phyloP scores from a whole-genome alignment of 2,329 filamentous ascomycete species.

The Fusarium sp. region DNA sequence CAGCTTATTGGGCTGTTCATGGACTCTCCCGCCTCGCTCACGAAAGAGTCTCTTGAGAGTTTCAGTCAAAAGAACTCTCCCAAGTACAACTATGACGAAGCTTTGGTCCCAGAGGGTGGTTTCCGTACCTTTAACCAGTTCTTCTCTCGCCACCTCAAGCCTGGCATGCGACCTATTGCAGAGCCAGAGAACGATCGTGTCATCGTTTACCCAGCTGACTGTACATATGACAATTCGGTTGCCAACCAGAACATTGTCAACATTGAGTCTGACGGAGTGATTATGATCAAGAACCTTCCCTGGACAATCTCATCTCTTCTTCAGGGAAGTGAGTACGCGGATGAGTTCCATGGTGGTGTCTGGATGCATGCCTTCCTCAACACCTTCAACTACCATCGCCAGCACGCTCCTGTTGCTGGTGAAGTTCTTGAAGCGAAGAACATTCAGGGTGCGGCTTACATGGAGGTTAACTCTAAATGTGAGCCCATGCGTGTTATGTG shows the following conservation, averaged over 20 bases:
- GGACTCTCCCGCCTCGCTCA: not conserved
- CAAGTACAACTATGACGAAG: constrained; percentile 1
- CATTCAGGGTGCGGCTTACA: not conserved
- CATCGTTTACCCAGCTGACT: constrained; percentile 7
- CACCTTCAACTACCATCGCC: constrained; percentile 12
- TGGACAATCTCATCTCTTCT: constrained; percentile 10
- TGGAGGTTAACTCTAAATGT: constrained; percentile 5
- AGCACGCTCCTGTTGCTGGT: not conserved
- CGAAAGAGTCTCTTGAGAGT: not conserved
- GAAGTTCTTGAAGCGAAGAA: constrained; percentile 4
- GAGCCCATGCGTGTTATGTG: not conserved
- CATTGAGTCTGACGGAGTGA: constrained; percentile 1
- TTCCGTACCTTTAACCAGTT: constrained; percentile 14
- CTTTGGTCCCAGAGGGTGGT: not conserved
- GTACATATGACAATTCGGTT: not conserved
- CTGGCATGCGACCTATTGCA: not conserved
- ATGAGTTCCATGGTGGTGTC: constrained; percentile 5
- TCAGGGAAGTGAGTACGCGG: not conserved
- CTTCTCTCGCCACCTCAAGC: constrained; percentile 3
- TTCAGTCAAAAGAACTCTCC: constrained; percentile 2
- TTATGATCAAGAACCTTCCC: not conserved
- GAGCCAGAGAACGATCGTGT: not conserved
- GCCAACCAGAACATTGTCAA: constrained; percentile 4
- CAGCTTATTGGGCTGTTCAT: constrained; percentile 14
- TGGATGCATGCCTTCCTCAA: constrained; percentile 19